Base-by-base conservation (phyloP, 2,329 filamentous ascomycete species). In the Ceratocystiopsis sp. region DNA sequence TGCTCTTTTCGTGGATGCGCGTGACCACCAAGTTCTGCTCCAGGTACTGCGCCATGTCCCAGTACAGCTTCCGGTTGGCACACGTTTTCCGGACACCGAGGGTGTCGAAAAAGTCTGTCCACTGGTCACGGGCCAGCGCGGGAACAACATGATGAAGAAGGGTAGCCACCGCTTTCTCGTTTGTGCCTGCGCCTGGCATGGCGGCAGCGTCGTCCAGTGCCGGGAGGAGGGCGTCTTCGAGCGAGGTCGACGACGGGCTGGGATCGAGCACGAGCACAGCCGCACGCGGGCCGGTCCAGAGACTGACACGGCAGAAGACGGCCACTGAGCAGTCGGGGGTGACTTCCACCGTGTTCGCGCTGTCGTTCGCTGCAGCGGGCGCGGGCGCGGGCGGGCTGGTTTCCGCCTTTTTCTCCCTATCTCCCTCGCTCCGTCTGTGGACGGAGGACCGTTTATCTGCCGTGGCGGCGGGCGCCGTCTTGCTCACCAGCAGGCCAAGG, bases 101-200 rank as follows among this genome's bases (percentile, higher is more conserved):
- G 0, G 48, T 33, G 11, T 62, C 61, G 38, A 64, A 57, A 21
- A 64, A 54, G 3, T 58, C 56, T 8, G 54, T 48, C 61, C 62
- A 65, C 41, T 57, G 55, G 37, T 53, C 50, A 40, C 55, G 52
- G 2, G 51, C 52, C 8, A 49, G 40, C 17, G 53, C 47, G 4
- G 49, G 43, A 14, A 60, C 38, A 4, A 51, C 14, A 9, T 43
- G 40, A 4, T 38, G 35, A 0, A 58, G 45, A 5, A 39, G 4
- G 11, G 11, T 21, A 21, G 40, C 40, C 33, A 15, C 19, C 14
- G 25, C n/a, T 16, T 32, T 4, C 11, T 13, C 18, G 17, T 4
- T 11, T 8, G 37, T 33, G 13, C 15, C 18, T n/a, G 19, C 11
- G 7, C 13, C 11, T 3, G 9, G 8, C 1, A 38, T 38, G 10